Evolutionary conservation across 352 stramenopile genomes (phyloP), one percentile per base, ranked within the genome.

Genomic region (Globisporangium irregulare): DNA sequence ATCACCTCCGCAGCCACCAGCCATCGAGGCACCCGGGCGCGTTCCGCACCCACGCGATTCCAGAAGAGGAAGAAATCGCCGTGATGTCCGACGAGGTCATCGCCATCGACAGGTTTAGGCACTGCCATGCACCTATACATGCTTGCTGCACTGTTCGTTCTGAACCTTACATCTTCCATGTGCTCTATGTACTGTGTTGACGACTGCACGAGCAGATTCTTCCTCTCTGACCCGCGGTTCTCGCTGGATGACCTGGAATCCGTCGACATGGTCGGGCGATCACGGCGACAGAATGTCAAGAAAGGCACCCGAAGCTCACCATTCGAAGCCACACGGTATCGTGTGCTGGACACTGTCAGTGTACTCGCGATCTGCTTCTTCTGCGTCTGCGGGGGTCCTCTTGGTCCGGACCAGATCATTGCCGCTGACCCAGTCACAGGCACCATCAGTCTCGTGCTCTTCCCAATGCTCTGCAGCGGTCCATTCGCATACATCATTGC

Each of bases 401-500:
- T 73, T 8, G 56, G 56, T 24, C 67, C 70, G 0, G 66, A 72
- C 58, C 59, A 60, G 32, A 71, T 75, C 66, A 72, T 75, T 27
- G 62, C 67, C 8, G 57, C 59, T n/a, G 70, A 72, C 25, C 70
- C 70, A 1, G 66, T 75, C 14, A 67, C 62, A 6, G 70, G 70
- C 12, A 67, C 67, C 29, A 59, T 70, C 20, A 65, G 63, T 7
- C 48, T 74, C 18, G 53, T 74, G 24, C 59, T 76, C 4, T 76
- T 68, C 46, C 91, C 91, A 1, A 74, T 98, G 15, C 66, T 98
- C 10, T 97, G 87, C 85, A 91, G 76, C 1, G 53, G 94, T 3
- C 92, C 90, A 7, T 91, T 97, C 69, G 89, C 88, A 14, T 75
- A 96, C 34, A 89, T 98, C 34, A 96, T 94, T 15, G 87, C 91